Evolutionary conservation across 371 early-diverging fungal genomes (phyloP), one percentile per base, ranked within the genome.

Genomic region (Mortierella sp.): DNA sequence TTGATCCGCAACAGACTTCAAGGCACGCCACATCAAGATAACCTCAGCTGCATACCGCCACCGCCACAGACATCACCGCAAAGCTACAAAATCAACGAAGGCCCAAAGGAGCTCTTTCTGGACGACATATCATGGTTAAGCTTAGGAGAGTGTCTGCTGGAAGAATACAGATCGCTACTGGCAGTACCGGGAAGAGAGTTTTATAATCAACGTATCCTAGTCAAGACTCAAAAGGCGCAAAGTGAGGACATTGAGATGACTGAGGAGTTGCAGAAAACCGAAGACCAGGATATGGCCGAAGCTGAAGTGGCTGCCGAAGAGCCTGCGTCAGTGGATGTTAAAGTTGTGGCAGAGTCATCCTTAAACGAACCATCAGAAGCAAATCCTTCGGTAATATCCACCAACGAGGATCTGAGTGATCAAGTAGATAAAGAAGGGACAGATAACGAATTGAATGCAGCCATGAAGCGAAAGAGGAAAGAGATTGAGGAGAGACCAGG

Each of bases 401-500:
- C 40, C 1, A 61, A 40, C 10, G 64, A 68, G 5, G 81, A 78
- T 0, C 2, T 36, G 0, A 53, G 38, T 1, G 65, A 77, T 0
- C 67, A 63, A 15, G 62, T 55, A 3, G 68, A 74, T 21, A 77
- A 72, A 24, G 84, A 82, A 11, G 38, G 41, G 19, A 48, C 45
- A 21, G 74, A 81, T 10, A 28, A 65, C 1, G 81, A 81, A 16
- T 67, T 67, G 19, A 65, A 28, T 28, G 77, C 77, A 10, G 72
- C 76, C 0, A 55, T 73, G 70, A 87, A 67, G 67, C 76, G 63
- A 62, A 84, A 60, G 72, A 76, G 70, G 73, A 84, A 67, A 74
- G 58, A 84, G 76, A 45, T 77, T 70, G 90, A 89, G 47, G 88
- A 87, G 62, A 71, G 88, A 60, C 74, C 87, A 1, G 85, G 87